Percentiles rank a stretch among this genome's conserved stretches.
phyloP scores from a whole-genome alignment of 2,329 filamentous ascomycete species.

The Phyllosticta citriasiana region DNA sequence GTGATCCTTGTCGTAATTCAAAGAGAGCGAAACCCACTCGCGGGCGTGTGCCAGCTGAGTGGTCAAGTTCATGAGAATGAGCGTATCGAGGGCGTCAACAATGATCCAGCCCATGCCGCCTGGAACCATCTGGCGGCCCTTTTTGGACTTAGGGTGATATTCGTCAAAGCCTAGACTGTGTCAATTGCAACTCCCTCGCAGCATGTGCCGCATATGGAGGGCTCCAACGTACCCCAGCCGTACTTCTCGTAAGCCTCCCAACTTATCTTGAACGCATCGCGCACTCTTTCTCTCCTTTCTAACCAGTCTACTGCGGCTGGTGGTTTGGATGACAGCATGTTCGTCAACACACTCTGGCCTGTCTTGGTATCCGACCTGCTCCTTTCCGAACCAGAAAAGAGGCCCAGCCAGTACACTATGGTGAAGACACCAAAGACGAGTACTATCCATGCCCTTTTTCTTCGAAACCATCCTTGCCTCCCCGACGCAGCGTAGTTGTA shows the following conservation, averaged over 20 bases:
- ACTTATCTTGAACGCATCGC: conserved; percentile 80
- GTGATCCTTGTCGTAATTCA: conserved; percentile 85
- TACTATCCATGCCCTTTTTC: conserved; percentile 50
- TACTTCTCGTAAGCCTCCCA: conserved; percentile 90
- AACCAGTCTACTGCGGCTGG: conserved; percentile 55
- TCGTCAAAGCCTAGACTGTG: conserved; percentile 55
- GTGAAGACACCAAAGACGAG: conserved; percentile 45
- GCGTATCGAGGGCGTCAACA: conserved; percentile 85
- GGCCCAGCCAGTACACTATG: conserved; percentile 54
- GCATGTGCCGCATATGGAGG: background rate
- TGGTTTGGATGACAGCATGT: background rate
- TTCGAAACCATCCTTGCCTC: conserved; percentile 51
- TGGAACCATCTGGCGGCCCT: conserved; percentile 69
- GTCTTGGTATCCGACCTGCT: background rate
- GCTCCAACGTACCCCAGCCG: conserved; percentile 67
- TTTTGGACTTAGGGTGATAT: conserved; percentile 74
- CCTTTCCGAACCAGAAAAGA: conserved; percentile 3
- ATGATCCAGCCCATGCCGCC: conserved; percentile 97
- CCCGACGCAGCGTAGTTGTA: conserved; percentile 54
- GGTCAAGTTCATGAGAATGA: conserved; percentile 98
- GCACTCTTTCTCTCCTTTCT: conserved; percentile 67
- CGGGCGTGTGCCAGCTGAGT: conserved; percentile 73
- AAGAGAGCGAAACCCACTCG: conserved; percentile 72
- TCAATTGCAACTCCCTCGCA: background rate
- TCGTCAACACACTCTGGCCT: background rate